phyloP scores from a whole-genome alignment of 139 green algal species.

The Dunaliella primolecta region DNA sequence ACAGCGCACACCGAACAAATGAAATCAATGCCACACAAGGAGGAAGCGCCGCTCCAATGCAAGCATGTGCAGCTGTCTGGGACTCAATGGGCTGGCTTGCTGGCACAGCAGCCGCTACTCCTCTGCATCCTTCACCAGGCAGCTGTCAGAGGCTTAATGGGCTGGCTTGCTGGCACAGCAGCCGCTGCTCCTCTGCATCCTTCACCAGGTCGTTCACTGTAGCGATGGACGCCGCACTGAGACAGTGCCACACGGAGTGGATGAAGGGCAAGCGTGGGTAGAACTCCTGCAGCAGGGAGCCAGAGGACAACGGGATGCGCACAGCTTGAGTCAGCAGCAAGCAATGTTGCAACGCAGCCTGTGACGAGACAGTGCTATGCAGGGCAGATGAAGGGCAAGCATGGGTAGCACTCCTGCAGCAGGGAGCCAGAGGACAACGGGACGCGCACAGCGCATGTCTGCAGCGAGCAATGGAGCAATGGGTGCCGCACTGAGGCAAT shows the following conservation, averaged over 20 bases:
- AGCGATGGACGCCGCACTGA: constrained; percentile 30
- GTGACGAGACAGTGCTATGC: constrained; percentile 58
- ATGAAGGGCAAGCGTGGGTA: constrained; percentile 41
- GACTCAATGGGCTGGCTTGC: neutral
- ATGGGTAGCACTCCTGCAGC: constrained; percentile 49
- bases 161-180: neutral
- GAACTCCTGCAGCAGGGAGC: too few relatives aligned
- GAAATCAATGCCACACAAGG: too few relatives aligned
- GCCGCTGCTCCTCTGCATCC: constrained; percentile 49
- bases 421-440: too few relatives aligned
- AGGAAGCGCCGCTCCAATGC: too few relatives aligned
- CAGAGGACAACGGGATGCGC: too few relatives aligned
- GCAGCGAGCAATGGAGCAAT: constrained; percentile 36
- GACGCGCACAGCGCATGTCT: too few relatives aligned
- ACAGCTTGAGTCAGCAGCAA: too few relatives aligned
- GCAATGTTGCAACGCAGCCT: constrained; percentile 28
- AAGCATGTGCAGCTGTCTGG: too few relatives aligned
- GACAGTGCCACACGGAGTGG: constrained; percentile 61
- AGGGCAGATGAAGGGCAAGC: constrained; percentile 46
- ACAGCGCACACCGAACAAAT: too few relatives aligned
- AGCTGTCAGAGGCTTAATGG: constrained; percentile 23
- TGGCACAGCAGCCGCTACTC: constrained; percentile 1
- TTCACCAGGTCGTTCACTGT: constrained; percentile 49
- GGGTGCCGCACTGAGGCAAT: constrained; percentile 41
- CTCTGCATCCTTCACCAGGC: constrained; percentile 57